phyloP scores from a whole-genome alignment of 2,329 filamentous ascomycete genomes.

The Stromatinia cepivora region DNA sequence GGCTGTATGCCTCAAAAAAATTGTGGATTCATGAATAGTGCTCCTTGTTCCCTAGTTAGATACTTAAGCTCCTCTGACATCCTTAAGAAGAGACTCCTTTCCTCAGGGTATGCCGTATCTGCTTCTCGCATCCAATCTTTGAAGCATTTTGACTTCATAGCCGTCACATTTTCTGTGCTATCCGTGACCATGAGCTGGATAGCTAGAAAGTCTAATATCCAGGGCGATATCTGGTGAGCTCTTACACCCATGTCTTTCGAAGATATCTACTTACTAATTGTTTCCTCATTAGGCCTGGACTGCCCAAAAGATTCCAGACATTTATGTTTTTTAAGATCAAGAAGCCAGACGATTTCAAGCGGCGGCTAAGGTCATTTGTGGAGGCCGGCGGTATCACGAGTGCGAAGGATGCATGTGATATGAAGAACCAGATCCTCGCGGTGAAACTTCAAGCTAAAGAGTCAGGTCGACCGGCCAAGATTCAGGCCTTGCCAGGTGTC shows the following conservation, averaged over 20 bases:
- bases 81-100: not conserved
- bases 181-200: not conserved
- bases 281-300: not conserved
- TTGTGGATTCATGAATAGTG: not conserved
- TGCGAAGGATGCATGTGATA: constrained; percentile 8
- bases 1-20: not conserved
- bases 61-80: not conserved
- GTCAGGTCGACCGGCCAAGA: not conserved
- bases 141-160: not conserved
- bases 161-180: not conserved
- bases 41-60: not conserved
- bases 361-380: not conserved
- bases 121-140: not conserved
- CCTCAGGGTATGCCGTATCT: not conserved
- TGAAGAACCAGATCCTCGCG: not conserved
- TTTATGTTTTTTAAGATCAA: constrained; percentile 15
- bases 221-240: constrained; percentile 14
- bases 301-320: constrained; percentile 4
- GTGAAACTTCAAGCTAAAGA: not conserved
- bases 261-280: not conserved
- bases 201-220: constrained; percentile 14
- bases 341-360: constrained; percentile 9
- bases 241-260: not conserved
- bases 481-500: constrained; percentile 5
- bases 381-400: not conserved